phyloP scores from a whole-genome alignment of 2,329 filamentous ascomycete species.

The Colletotrichum gigasporum region DNA sequence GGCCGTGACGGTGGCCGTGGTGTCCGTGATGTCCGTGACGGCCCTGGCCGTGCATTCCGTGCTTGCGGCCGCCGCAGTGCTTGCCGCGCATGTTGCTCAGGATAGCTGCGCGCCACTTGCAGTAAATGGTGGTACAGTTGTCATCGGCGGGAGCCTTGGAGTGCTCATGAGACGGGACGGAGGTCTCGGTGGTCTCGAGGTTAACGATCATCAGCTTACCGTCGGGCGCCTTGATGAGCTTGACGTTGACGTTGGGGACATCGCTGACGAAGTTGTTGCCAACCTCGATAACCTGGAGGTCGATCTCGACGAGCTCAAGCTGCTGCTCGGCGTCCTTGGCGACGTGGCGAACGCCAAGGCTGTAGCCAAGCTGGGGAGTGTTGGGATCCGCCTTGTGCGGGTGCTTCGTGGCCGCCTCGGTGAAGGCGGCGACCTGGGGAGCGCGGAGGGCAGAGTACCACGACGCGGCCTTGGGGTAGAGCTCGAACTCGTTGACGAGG shows the following conservation, averaged over 20 bases:
- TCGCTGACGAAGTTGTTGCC: conserved; percentile 63
- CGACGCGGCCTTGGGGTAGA: conserved; percentile 65
- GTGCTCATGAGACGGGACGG: conserved; percentile 35
- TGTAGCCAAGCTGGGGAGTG: conserved; percentile 57
- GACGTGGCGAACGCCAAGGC: conserved; percentile 51
- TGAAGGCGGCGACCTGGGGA: conserved; percentile 50
- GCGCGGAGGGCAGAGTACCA: conserved; percentile 55
- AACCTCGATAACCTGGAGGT: conserved; percentile 69
- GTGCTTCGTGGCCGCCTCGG: conserved; percentile 38
- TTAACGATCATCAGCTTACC: conserved; percentile 65
- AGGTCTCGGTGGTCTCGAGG: conserved; percentile 49
- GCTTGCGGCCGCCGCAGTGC: conserved; percentile 48
- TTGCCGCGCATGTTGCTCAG: conserved; percentile 43
- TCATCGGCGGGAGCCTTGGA: conserved; percentile 28
- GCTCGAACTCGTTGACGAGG: conserved; percentile 66
- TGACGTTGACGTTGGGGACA: conserved; percentile 66
- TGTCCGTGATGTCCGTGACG: conserved; percentile 33
- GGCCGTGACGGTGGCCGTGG: conserved; percentile 40
- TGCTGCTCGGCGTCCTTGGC: conserved; percentile 60
- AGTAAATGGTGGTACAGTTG: conserved; percentile 57
- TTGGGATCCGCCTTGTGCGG: conserved; percentile 42
- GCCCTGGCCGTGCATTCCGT: conserved; percentile 34
- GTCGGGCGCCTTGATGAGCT: conserved; percentile 67
- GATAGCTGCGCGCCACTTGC: conserved; percentile 64
- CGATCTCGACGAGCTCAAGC: conserved; percentile 61